phyloP scores from a whole-genome alignment of 306 rosid species.

The Acacia confusa region DNA sequence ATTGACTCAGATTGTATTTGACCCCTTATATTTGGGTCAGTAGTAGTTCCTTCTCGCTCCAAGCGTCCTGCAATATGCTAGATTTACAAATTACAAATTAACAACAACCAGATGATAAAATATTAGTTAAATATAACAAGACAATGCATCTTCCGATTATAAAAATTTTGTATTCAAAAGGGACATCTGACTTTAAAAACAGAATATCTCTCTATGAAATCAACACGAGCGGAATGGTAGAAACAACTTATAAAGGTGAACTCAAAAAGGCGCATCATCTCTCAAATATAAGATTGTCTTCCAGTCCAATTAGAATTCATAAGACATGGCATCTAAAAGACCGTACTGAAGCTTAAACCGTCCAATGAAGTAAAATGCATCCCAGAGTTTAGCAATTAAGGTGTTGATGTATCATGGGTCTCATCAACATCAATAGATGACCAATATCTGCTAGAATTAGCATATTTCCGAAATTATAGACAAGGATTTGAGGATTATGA shows the following conservation, averaged over 20 bases:
- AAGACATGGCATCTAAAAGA: neutral
- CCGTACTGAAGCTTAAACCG: conserved; percentile 8
- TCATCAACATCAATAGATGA: conserved; percentile 2
- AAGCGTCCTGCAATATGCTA: conserved; percentile 91
- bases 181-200: neutral
- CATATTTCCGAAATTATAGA: neutral
- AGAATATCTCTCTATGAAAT: neutral
- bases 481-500: conserved; percentile 19
- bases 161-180: conserved; percentile 15
- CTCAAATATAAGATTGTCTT: neutral
- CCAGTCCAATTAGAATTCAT: neutral
- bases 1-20: conserved; percentile 80
- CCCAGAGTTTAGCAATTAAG: neutral
- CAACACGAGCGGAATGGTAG: conserved; percentile 1
- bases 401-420: neutral
- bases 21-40: conserved; percentile 57
- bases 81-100: conserved; percentile 51
- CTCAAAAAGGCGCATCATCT: neutral
- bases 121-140: conserved; percentile 17
- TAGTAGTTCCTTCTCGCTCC: conserved; percentile 73
- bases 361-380: conserved; percentile 1
- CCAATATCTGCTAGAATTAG: conserved; percentile 21
- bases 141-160: conserved; percentile 9
- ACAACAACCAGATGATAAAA: conserved; percentile 33
- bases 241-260: neutral